phyloP scores from a whole-genome alignment of 1,284 basidiomycete genomes.

The Volvariella surrecta region DNA sequence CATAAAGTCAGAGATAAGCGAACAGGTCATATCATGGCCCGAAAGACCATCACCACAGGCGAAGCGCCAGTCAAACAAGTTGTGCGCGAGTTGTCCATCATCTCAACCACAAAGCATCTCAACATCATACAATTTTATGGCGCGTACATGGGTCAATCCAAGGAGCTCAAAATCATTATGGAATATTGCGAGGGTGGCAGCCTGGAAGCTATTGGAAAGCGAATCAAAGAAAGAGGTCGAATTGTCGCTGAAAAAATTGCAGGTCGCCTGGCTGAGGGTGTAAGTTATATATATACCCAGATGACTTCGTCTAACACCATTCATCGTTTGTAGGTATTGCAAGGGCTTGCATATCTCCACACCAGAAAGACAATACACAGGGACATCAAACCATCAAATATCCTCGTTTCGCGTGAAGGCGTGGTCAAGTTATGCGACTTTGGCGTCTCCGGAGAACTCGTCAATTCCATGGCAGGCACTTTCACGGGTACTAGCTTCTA shows the following conservation, averaged over 20 bases:
- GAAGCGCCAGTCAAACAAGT: slow-evolving; percentile 93
- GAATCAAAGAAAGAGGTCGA: slow-evolving; percentile 74
- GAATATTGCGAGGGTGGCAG: slow-evolving; percentile 87
- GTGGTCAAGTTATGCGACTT: slow-evolving; percentile 93
- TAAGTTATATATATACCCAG: slow-evolving; percentile 24
- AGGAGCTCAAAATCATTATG: slow-evolving; percentile 95
- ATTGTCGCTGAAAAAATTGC: slow-evolving; percentile 89
- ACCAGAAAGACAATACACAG: slow-evolving; percentile 89
- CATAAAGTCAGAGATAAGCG: slow-evolving; percentile 81
- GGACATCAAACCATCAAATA: slow-evolving; percentile 97
- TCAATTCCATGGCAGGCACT: slow-evolving; percentile 87
- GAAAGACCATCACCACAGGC: slow-evolving; percentile 94
- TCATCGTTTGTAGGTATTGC: slow-evolving; percentile 52
- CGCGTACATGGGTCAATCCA: slow-evolving; percentile 89
- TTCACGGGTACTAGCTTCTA: slow-evolving; percentile 97
- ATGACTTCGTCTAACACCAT: slow-evolving; percentile 5
- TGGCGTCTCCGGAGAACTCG: slow-evolving; percentile 92
- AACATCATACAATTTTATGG: slow-evolving; percentile 94
- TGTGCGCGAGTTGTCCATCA: slow-evolving; percentile 87
- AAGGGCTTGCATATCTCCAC: slow-evolving; percentile 91
- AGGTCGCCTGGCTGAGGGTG: slow-evolving; percentile 87
- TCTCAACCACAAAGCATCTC: slow-evolving; percentile 75
- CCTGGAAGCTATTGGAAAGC: slow-evolving; percentile 82
- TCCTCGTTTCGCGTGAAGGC: slow-evolving; percentile 81
- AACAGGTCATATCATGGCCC: slow-evolving; percentile 78